Base-by-base conservation (phyloP, 2,329 filamentous ascomycete genomes). In the Coccinonectria pachysandricola region DNA sequence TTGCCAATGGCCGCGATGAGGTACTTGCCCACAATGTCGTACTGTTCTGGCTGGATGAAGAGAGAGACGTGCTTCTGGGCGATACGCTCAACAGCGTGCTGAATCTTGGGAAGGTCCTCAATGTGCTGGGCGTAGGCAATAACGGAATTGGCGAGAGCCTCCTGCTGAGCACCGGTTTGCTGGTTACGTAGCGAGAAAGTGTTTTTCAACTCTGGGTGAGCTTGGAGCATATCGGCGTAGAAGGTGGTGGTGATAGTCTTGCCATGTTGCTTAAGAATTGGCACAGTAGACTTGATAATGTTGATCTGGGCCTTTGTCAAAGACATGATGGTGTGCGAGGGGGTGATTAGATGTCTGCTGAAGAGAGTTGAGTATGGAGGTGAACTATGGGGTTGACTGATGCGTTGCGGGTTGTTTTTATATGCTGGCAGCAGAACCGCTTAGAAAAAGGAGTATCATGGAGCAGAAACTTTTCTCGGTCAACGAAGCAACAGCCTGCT, bases 281-380 rank as follows among this genome's bases (percentile, higher is more conserved):
- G 82, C 19, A 75, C 79, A 2, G 82, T 88, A 19, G 81, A 65
- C 54, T 85, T 87, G 60, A 91, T 76, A 40, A 79, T 75, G 34
- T 67, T 57, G 37, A 78, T 65, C 59, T 88, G 81, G 19, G 66
- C 59, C 14, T 66, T 56, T 8, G 76, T 75, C 32, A 84, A 58
- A 31, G 68, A 48, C 60, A 64, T 64, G 25, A 3, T 37, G 23
- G 13, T n/a, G 7, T 19, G 17, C 10, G 17, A n/a, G n/a, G n/a
- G n/a, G n/a, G n/a, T n/a, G n/a, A n/a, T n/a, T 17, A 7, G 23
- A 17, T 23, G 17, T 26, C 13, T 18, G 11, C 20, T 16, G 30
- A 12, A 5, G 23, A 19, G 8, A 27, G 24, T 26, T 14, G 31
- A 7, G 26, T 19, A 19, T 28, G 18, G n/a, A 22, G 17, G 17